Percentiles rank a stretch among this genome's conserved stretches.
These are phyloP conservation scores for Blastocystis sp. DNA, from an alignment of 352 stramenopile genomes.

Conservation along the genomic window DNA sequence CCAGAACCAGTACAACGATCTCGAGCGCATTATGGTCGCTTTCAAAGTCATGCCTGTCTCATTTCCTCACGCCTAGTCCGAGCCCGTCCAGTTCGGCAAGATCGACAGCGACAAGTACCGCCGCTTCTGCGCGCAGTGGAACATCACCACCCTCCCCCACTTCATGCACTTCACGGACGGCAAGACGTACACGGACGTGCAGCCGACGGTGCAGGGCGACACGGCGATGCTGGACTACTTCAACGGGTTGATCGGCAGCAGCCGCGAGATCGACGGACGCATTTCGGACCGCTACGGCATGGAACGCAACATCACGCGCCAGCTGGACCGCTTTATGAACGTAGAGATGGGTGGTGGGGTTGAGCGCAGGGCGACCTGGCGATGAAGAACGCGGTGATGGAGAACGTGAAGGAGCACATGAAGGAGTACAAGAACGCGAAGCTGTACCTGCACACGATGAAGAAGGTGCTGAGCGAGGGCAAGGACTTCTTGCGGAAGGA, in stretches of 20 bases:
- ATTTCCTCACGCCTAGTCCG: background rate
- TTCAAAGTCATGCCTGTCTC: background rate
- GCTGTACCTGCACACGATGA: constrained; percentile 42
- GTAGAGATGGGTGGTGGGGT: background rate
- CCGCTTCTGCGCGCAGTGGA: constrained; percentile 42
- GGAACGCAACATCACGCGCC: constrained; percentile 35
- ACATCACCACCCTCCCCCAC: constrained; percentile 35
- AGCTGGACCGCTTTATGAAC: constrained; percentile 54
- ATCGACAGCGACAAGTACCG: constrained; percentile 45
- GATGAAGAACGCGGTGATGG: constrained; percentile 28
- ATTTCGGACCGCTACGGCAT: constrained; percentile 46
- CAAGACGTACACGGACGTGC: constrained; percentile 32
- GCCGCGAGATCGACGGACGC: constrained; percentile 24
- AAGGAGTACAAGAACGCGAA: constrained; percentile 58
- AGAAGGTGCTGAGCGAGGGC: constrained; percentile 28
- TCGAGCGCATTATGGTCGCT: constrained; percentile 41
- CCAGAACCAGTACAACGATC: constrained; percentile 63
- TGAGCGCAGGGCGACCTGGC: background rate
- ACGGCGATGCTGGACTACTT: constrained; percentile 52
- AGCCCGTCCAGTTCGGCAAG: constrained; percentile 64
- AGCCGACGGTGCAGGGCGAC: constrained; percentile 52
- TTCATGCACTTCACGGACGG: constrained; percentile 24
- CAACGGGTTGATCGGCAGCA: constrained; percentile 10
- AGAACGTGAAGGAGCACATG: constrained; percentile 19
- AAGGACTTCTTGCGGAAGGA: constrained; percentile 35